phyloP scores from a whole-genome alignment of 306 rosid species.

The Citrullus amarus region DNA sequence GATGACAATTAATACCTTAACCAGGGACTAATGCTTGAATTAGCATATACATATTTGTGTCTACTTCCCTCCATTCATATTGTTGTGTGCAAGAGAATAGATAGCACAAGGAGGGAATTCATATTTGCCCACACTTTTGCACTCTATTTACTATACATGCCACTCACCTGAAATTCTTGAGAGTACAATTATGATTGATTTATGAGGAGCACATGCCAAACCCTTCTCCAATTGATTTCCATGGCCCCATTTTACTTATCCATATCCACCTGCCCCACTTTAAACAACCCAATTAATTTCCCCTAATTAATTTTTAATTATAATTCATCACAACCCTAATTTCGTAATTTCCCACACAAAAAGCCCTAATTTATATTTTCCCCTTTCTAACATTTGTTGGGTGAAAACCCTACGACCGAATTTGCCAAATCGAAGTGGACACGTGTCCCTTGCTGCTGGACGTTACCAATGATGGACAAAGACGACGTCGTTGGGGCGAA shows the following conservation, averaged over 20 bases:
- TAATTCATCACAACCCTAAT: neutral
- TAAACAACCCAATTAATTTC: neutral
- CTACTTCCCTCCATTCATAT: too few species aligned
- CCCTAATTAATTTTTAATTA: neutral
- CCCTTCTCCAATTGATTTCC: neutral
- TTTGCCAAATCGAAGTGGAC: slow-evolving; percentile 60
- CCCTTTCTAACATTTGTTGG: slow-evolving; percentile 40
- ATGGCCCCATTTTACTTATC: neutral
- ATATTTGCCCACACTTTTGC: neutral
- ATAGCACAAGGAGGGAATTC: neutral
- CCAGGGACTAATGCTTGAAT: too few species aligned
- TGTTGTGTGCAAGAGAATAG: neutral
- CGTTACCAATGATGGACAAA: slow-evolving; percentile 65
- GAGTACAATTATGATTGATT: slow-evolving; percentile 12
- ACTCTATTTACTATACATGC: slow-evolving; percentile 9
- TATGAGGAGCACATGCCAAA: slow-evolving; percentile 9
- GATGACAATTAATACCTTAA: too few species aligned
- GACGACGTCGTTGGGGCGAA: slow-evolving; percentile 72
- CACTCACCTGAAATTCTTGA: neutral
- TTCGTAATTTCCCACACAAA: neutral
- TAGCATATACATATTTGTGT: too few species aligned
- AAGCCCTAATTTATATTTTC: neutral
- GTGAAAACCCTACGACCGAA: slow-evolving; percentile 50
- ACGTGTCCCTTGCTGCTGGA: slow-evolving; percentile 98
- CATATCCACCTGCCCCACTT: neutral